Evolutionary conservation across 2,329 filamentous ascomycete species (phyloP), one percentile per base, ranked within the genome.

Genomic region (Sclerotiophoma versabilis): DNA sequence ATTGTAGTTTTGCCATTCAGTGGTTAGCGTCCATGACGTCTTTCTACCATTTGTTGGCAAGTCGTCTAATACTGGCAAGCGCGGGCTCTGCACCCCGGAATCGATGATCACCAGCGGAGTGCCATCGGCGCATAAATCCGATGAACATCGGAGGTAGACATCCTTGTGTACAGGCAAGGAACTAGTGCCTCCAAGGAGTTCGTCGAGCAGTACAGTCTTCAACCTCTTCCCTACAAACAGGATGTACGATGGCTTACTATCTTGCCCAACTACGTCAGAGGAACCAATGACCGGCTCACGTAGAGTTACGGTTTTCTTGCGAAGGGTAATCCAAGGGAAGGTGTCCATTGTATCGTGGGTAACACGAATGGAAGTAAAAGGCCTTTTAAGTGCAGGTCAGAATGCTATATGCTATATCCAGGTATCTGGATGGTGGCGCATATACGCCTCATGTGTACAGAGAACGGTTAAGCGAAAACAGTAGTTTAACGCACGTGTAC

Each of bases 131-230:
- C 29, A 12, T 34, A 45, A 25, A 1, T 26, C 3, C 2, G 36
- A 26, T 32, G 25, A 29, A 10, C 26, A 12, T 17, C n/a, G 19
- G 10, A 49, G 46, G 20, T 49, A 42, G 7, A 34, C 20, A 26
- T 49, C 37, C 10, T 27, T 49, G n/a, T 49, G 36, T 14, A 42
- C 22, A 34, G 46, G 46, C 20, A 49, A 20, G 11, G 26, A 26
- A 11, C 23, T 6, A 14, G 19, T 15, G 14, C 37, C 20, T 32
- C 22, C 19, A 9, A 49, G 19, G 7, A 49, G 19, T 22, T 49
- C 9, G 30, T 49, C 19, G 14, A 47, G 44, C n/a, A 47, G 44
- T 38, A 47, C 17, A 15, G 20, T 47, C 23, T 47, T 47, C 1
- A 17, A 20, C 10, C 10, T 14, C 30, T 47, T 47, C 15, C 44